These are phyloP conservation scores for Raphanus hybrid DNA, from an alignment of 441 rosid species.

Conservation along the genomic window DNA sequence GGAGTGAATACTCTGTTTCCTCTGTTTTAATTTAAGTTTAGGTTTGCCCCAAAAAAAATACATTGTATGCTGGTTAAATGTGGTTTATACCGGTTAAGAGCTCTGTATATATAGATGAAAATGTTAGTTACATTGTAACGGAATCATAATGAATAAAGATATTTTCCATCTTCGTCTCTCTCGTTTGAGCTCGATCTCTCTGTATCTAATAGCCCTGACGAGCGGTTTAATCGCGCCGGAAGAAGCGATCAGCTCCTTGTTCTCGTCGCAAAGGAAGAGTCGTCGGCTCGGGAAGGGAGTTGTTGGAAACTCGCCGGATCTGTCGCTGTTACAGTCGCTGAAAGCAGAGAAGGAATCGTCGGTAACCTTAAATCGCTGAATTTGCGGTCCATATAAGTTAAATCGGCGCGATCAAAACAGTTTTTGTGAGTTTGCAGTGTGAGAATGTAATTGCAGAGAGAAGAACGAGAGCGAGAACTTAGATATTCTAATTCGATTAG, in stretches of 20 bases:
- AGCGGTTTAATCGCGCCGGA: conserved; percentile 90
- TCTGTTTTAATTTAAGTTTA: no score
- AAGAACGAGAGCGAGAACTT: neutral
- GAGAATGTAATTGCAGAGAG: neutral
- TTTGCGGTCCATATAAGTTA: conserved; percentile 52
- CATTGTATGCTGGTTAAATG: no score
- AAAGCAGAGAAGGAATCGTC: conserved; percentile 67
- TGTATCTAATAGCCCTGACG: conserved; percentile 24
- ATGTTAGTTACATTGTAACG: no score
- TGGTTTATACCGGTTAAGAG: no score
- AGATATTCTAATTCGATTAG: neutral
- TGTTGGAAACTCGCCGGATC: conserved; percentile 81
- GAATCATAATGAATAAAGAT: no score
- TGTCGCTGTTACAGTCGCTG: conserved; percentile 93
- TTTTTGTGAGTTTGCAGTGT: neutral
- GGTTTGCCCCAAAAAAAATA: no score
- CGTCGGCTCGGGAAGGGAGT: conserved; percentile 69
- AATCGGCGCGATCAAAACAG: conserved; percentile 24
- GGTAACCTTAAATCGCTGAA: conserved; percentile 47
- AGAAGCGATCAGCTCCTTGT: conserved; percentile 69
- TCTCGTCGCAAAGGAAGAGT: conserved; percentile 81
- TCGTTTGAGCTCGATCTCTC: no score
- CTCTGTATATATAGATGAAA: no score
- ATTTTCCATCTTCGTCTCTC: no score
- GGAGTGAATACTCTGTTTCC: no score